Evolutionary conservation across 495 filamentous ascomycete genomes (phyloP).

Genomic region (Annulohypoxylon maeteangense): DNA sequence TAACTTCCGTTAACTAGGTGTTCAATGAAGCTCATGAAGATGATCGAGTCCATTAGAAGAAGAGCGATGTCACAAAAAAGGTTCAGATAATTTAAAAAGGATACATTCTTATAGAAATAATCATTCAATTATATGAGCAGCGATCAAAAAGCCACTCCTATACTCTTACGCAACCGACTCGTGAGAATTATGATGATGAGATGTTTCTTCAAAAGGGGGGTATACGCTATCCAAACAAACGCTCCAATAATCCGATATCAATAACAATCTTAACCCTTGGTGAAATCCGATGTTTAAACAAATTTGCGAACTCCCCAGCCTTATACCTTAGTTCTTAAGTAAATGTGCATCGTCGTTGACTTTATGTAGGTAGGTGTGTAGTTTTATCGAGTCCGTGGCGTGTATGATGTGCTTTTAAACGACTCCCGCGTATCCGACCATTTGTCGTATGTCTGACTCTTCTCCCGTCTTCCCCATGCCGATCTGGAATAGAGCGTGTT

Average conservation of each 20-base stretch:
- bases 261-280: neutral
- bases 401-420: slow-evolving; percentile 34
- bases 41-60: neutral
- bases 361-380: too few species aligned
- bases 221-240: slow-evolving; percentile 3
- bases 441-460: slow-evolving; percentile 11
- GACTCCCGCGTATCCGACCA: slow-evolving; percentile 29
- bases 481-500: slow-evolving; percentile 17
- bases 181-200: neutral
- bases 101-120: neutral
- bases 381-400: slow-evolving; percentile 23
- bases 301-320: neutral
- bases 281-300: neutral
- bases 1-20: too few species aligned
- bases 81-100: too few species aligned
- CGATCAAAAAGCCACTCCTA: too few species aligned
- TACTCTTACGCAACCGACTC: neutral
- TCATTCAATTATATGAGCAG: too few species aligned
- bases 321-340: too few species aligned
- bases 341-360: neutral
- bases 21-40: too few species aligned
- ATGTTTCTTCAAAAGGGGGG: neutral
- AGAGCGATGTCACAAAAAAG: neutral
- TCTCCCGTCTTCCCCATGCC: slow-evolving; percentile 5
- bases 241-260: neutral